A percentile compares a stretch with the other conserved stretches of the same genome.
phyloP scores from a whole-genome alignment of 768 basidiomycete species.

The Leucosporidium creatinivorum region DNA sequence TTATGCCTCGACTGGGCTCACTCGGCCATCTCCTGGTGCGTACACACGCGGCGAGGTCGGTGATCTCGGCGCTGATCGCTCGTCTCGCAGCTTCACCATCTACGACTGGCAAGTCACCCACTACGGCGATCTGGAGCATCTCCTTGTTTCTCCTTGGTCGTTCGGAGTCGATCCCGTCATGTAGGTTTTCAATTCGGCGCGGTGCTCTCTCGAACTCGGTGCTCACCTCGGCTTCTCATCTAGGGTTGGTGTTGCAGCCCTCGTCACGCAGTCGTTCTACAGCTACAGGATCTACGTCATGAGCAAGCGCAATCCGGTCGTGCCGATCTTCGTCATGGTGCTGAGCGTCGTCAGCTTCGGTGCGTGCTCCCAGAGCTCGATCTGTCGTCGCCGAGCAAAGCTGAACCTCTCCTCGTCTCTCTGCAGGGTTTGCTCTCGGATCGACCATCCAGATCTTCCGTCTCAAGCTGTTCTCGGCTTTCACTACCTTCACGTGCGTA shows the following conservation, averaged over 20 bases:
- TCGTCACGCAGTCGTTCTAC: conserved; percentile 6
- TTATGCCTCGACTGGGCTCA: conserved; percentile 17
- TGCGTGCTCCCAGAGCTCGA: not conserved
- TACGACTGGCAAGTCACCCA: conserved; percentile 18
- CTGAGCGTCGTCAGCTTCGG: conserved; percentile 9
- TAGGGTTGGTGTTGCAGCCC: not conserved
- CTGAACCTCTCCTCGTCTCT: not conserved
- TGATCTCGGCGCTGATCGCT: not conserved
- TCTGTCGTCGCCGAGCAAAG: not conserved
- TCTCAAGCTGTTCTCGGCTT: conserved; percentile 5
- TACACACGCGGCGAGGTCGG: not conserved
- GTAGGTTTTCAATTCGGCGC: conserved; percentile 2
- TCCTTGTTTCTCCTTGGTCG: conserved; percentile 7
- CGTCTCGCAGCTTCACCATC: conserved; percentile 2
- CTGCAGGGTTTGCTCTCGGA: conserved; percentile 10
- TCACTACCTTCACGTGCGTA: not conserved
- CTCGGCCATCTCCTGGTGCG: conserved; percentile 4
- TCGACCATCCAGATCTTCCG: conserved; percentile 14
- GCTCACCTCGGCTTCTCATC: not conserved
- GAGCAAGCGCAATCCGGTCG: not conserved
- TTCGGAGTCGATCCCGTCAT: conserved; percentile 12
- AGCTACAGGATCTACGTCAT: conserved; percentile 20
- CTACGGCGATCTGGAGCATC: conserved; percentile 7
- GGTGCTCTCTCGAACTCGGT: not conserved
- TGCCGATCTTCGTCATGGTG: conserved; percentile 10